Evolutionary conservation across 768 basidiomycete genomes (phyloP).

Genomic region (Boletus vermiculosoides): DNA sequence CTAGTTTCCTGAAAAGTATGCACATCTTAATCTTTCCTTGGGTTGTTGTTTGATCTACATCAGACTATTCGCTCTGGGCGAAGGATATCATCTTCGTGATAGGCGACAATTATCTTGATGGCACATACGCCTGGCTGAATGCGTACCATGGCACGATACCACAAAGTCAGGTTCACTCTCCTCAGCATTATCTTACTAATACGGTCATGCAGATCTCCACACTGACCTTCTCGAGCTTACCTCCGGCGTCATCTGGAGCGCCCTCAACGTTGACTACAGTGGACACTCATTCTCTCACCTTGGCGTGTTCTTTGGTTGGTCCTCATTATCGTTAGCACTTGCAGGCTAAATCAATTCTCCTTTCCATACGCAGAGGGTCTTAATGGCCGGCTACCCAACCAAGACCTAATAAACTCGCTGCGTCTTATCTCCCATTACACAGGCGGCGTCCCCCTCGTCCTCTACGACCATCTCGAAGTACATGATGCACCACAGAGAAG

Average conservation of each 20-base stretch:
- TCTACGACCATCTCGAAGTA: constrained; percentile 75
- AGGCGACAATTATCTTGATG: constrained; percentile 85
- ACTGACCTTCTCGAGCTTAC: constrained; percentile 59
- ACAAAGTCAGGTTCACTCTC: constrained; percentile 49
- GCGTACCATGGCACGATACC: constrained; percentile 74
- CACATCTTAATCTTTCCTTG: not conserved
- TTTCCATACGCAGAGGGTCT: constrained; percentile 67
- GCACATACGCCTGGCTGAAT: constrained; percentile 89
- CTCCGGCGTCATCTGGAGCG: constrained; percentile 94
- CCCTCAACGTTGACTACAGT: constrained; percentile 91
- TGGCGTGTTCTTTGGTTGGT: constrained; percentile 89
- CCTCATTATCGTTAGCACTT: not conserved
- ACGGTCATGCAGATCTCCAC: constrained; percentile 50
- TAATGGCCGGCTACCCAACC: constrained; percentile 94
- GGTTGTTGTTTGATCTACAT: constrained; percentile 5
- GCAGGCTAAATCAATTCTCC: not conserved
- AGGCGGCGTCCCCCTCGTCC: constrained; percentile 70
- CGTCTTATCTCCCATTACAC: constrained; percentile 68
- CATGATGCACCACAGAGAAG: constrained; percentile 38
- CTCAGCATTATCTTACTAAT: not conserved
- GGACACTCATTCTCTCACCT: constrained; percentile 96
- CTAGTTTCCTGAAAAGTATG: constrained; percentile 78
- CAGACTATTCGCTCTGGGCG: constrained; percentile 90
- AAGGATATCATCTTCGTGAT: constrained; percentile 91
- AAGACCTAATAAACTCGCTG: constrained; percentile 88